phyloP scores from a whole-genome alignment of 148 eudicot species.

The Fallopia convolvulus region DNA sequence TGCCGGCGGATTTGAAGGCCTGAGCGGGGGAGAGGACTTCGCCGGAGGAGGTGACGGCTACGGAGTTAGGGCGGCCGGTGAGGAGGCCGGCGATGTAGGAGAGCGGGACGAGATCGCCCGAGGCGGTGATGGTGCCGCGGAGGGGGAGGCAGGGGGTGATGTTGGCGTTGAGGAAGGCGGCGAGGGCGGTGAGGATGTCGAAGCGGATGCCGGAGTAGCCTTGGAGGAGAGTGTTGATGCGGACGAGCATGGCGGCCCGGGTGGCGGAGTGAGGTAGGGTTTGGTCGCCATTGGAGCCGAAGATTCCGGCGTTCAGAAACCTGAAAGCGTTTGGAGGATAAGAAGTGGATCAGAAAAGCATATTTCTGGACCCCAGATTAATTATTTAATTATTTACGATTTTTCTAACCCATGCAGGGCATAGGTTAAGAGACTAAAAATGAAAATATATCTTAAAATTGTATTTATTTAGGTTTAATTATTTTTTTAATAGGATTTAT shows the following conservation, averaged over 20 bases:
- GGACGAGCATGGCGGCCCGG: slow-evolving; percentile 82
- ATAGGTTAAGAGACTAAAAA: too few species aligned
- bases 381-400: too few species aligned
- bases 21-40: slow-evolving; percentile 40
- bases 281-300: slow-evolving; percentile 65
- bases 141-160: slow-evolving; percentile 79
- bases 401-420: too few species aligned
- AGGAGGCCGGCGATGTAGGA: slow-evolving; percentile 88
- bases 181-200: slow-evolving; percentile 67
- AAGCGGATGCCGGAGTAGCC: slow-evolving; percentile 90
- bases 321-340: slow-evolving; percentile 21
- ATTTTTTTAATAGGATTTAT: too few species aligned
- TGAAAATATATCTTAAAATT: too few species aligned
- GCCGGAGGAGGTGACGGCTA: slow-evolving; percentile 62
- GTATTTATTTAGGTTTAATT: too few species aligned
- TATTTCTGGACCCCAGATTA: not conserved
- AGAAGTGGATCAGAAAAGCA: not conserved
- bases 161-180: slow-evolving; percentile 64
- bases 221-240: slow-evolving; percentile 86
- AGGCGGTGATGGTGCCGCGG: slow-evolving; percentile 80
- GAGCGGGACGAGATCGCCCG: slow-evolving; percentile 77
- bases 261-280: slow-evolving; percentile 68
- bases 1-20: slow-evolving; percentile 55
- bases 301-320: slow-evolving; percentile 81
- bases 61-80: slow-evolving; percentile 77